Evolutionary conservation across 352 stramenopile species (phyloP), one percentile per base, ranked within the genome.

Genomic region (Chrysophaeum taylorii): DNA sequence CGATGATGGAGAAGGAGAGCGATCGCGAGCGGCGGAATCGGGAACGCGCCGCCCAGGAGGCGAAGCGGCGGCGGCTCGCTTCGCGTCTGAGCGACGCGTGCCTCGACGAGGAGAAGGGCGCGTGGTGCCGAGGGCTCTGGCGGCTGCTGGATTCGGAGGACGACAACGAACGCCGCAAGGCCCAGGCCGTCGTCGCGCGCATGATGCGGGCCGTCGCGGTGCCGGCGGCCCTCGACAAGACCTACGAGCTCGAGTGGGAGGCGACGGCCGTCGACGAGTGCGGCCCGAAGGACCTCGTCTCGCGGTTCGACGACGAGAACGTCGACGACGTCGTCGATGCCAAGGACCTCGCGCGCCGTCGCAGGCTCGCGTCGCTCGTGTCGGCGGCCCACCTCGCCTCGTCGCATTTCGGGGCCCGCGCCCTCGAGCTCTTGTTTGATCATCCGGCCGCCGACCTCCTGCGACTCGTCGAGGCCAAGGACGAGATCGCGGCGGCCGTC

Each of bases 81-180:
- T 36, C 18, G 36, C 50, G 57, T 23, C 21, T 66, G 14, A 2
- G 31, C 12, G 45, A 12, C 9, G 45, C 45, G 12, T 27, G n/a
- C 23, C 18, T 57, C 9, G 45, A 18, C n/a, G n/a, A n/a, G n/a
- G n/a, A n/a, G n/a, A n/a, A n/a, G n/a, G n/a, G n/a, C n/a, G n/a
- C n/a, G n/a, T n/a, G n/a, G n/a, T 31, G n/a, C 5, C 18, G 18
- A 5, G 48, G 48, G 18, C 48, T 60, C 18, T 66, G 36, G 33
- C 33, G 16, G 33, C 57, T 66, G 16, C 57, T 66, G 18, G 57
- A 66, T 25, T 2, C 57, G 12, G 12, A 33, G 12, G 1, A 23
- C 36, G 57, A 66, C 33, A 36, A 2, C 14, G 57, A 66, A 36
- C 57, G 57, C 16, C 33, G 31, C 33, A 66, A 66, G 57, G 57